These are phyloP conservation scores for Arctium minus DNA, from an alignment of 129 eudicot species.

Conservation along the genomic window DNA sequence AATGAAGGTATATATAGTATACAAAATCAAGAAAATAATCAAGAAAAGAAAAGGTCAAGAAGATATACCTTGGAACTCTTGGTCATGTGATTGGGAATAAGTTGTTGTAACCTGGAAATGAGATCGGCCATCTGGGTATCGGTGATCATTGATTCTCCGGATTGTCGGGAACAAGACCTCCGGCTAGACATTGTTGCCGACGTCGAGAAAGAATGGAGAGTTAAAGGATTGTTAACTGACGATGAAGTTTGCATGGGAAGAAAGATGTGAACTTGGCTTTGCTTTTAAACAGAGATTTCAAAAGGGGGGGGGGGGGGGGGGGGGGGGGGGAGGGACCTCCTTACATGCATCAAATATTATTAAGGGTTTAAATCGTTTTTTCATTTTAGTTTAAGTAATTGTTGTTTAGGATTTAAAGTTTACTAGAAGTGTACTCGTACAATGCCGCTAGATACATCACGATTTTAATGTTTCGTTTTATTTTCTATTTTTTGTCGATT, in stretches of 20 bases:
- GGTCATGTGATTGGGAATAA: slow-evolving; percentile 64
- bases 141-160: slow-evolving; percentile 49
- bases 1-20: slow-evolving; percentile 5
- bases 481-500: too few species aligned
- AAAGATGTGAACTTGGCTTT: slow-evolving; percentile 19
- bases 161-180: slow-evolving; percentile 81
- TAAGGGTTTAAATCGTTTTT: background rate
- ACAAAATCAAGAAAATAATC: slow-evolving; percentile 5
- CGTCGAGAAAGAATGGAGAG: background rate
- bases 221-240: background rate
- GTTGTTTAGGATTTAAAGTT: too few species aligned
- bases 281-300: slow-evolving; percentile 25
- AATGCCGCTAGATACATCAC: too few species aligned
- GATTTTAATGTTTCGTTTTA: too few species aligned
- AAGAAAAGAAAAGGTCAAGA: background rate
- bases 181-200: slow-evolving; percentile 84
- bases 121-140: slow-evolving; percentile 92
- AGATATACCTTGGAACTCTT: slow-evolving; percentile 67
- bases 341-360: slow-evolving; percentile 17
- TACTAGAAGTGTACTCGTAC: too few species aligned
- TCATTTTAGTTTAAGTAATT: too few species aligned
- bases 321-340: slow-evolving; percentile 7
- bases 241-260: slow-evolving; percentile 31
- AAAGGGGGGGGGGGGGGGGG: slow-evolving; percentile 12
- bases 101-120: slow-evolving; percentile 77